Base-by-base conservation (phyloP, 306 rosid genomes). In the Albizia julibrissin region DNA sequence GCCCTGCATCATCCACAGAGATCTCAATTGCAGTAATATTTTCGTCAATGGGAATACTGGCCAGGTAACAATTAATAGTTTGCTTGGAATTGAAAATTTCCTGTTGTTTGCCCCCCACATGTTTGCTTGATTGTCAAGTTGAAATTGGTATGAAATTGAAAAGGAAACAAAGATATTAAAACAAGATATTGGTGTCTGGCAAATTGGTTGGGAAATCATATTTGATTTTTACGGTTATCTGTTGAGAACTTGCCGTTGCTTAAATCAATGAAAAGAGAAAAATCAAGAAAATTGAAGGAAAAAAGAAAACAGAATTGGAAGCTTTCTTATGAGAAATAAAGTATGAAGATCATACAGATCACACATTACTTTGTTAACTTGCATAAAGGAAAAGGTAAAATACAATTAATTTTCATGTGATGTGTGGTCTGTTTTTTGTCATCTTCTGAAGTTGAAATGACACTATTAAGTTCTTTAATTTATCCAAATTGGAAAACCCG, bases 21-120 rank as follows among this genome's bases (percentile, higher is more conserved):
- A 95, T 87, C 94, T 95, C 85, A 95, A 95, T 66, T 95, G 99
- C 83, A 95, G 97, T 78, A 95, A 95, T 67, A 90, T 95, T 21
- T 95, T 95, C 82, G 97, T 95, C 83, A 95, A 95, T 87, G 99
- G 98, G 22, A 44, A 69, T 22, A 69, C 14, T 11, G 74, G 74
- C 12, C 74, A 69, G 74, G 74, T 69, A 40, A 40, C 15, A 2
- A 7, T 22, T 5, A 0, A 24, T 62, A n/a, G 50, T 42, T 42
- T 0, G 64, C 69, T 69, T 10, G 16, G 74, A 18, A 29, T 16
- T 76, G 21, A 22, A n/a, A 5, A 1, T 43, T 70, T 22, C 26
- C n/a, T 43, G 54, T 43, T 43, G 19, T 11, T 70, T 70, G 75
- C 3, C 56, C 56, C 19, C n/a, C 37, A 70, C 40, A 40, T 82